phyloP scores from a whole-genome alignment of 371 early-diverging fungal genomes.

The Blakeslea trispora region DNA sequence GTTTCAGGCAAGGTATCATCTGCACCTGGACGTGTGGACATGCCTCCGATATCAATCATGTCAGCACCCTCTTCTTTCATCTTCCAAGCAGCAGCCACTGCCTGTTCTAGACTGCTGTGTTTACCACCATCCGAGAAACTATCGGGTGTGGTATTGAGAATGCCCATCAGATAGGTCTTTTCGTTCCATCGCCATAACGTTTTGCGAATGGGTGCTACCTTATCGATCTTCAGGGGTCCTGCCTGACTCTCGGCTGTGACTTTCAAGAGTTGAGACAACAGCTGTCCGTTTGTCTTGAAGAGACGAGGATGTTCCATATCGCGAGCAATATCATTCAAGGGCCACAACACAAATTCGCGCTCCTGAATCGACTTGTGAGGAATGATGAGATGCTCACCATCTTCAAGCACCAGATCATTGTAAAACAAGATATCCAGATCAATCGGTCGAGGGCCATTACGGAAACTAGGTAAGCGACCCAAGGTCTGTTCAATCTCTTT shows the following conservation, averaged over 20 bases:
- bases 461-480: constrained; percentile 72
- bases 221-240: constrained; percentile 58
- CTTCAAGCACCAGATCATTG: constrained; percentile 75
- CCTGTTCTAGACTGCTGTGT: constrained; percentile 62
- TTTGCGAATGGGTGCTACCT: constrained; percentile 66
- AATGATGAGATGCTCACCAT: constrained; percentile 68
- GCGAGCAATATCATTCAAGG: constrained; percentile 91
- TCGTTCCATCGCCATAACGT: constrained; percentile 62
- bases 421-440: constrained; percentile 96
- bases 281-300: constrained; percentile 77
- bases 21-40: constrained; percentile 91
- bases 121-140: constrained; percentile 95
- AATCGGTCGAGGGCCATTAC: constrained; percentile 92
- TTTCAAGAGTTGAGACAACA: constrained; percentile 76
- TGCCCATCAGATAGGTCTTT: constrained; percentile 91
- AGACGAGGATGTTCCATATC: constrained; percentile 88
- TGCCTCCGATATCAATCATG: constrained; percentile 96
- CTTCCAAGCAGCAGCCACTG: constrained; percentile 67
- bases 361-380: constrained; percentile 91
- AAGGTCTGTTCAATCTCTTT: constrained; percentile 83
- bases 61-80: constrained; percentile 86
- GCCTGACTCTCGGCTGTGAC: constrained; percentile 46
- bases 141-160: constrained; percentile 96
- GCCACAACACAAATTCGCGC: constrained; percentile 93
- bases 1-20: constrained; percentile 76